Base-by-base conservation (phyloP, 2,329 filamentous ascomycete species). In the Dactylellina parvicollis region DNA sequence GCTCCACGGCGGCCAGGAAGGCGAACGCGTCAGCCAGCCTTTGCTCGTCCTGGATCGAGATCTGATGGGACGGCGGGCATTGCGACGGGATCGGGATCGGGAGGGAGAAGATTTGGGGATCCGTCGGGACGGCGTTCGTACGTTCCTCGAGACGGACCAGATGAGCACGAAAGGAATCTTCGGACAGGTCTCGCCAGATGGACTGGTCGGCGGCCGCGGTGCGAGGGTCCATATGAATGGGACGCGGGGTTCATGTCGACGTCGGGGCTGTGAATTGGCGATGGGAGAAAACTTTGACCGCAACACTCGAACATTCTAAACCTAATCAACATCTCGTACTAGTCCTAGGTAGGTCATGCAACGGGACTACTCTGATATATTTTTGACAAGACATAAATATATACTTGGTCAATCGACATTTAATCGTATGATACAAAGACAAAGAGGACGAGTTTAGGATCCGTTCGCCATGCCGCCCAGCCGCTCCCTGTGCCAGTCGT, bases 21-120 rank as follows among this genome's bases (percentile, higher is more conserved):
- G 79, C 79, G 64, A 80, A 73, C 55, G 80, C 78, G 61, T 79
- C 75, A 0, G 78, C 77, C 8, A 80, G 57, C 38, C 70, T 70
- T 57, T 77, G 75, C 65, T 80, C 79, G 14, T 76, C 66, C 1
- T 74, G 62, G 20, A 78, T 71, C 4, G 77, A 73, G n/a, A 78
- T 22, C n/a, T 36, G 42, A 28, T 76, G 34, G 12, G 16, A 22
- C 7, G 4, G 30, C 5, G 40, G 40, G 16, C 4, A 24, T 10
- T 4, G 7, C 20, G 24, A 10, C 36, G 22, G 28, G 30, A 55
- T 66, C 57, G 54, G 14, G 40, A 22, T 52, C 20, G 20, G n/a
- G 28, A 5, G 46, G 42, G 32, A 34, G 22, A 76, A 76, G 5
- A 59, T n/a, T n/a, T 66, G 42, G n/a, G 76, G 61, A 7, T 66